A percentile compares a stretch with the other conserved stretches of the same genome.
These are phyloP conservation scores for Botrytis aclada DNA, from an alignment of 2,329 filamentous ascomycete species.

Conservation along the genomic window DNA sequence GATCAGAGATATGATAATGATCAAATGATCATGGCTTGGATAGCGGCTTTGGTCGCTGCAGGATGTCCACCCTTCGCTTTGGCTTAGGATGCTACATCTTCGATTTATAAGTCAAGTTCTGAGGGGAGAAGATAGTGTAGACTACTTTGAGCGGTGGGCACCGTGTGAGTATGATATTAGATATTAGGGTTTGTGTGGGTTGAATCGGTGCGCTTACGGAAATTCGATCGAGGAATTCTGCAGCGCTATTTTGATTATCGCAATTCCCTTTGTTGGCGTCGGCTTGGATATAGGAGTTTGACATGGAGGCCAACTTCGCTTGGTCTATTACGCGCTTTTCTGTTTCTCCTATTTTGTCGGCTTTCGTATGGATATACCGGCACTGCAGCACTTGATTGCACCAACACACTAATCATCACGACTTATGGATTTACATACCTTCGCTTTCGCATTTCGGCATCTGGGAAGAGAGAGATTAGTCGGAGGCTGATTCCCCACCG, in stretches of 20 bases:
- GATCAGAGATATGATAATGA: slow-evolving; percentile 14
- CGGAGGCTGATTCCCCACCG: neutral
- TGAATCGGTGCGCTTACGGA: neutral
- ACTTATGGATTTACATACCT: neutral
- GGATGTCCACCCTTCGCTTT: slow-evolving; percentile 12
- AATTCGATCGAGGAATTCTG: neutral
- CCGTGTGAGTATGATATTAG: neutral
- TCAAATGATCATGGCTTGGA: slow-evolving; percentile 7
- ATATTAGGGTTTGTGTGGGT: neutral
- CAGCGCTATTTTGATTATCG: neutral
- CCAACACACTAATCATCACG: neutral
- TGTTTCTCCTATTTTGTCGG: neutral
- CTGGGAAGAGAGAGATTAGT: neutral
- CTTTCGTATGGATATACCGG: neutral
- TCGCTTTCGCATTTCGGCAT: neutral
- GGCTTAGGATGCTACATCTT: neutral
- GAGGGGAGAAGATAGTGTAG: neutral
- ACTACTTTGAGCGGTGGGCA: neutral
- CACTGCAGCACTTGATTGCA: neutral
- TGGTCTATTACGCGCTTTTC: neutral
- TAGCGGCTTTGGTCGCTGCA: neutral
- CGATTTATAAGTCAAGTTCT: neutral
- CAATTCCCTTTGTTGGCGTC: neutral
- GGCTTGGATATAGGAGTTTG: neutral
- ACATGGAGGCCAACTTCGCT: neutral